Percentiles rank a stretch among this genome's conserved stretches.
Conservation (phyloP, 306 rosid genomes). For the Cicer pinnatifidum region DNA sequence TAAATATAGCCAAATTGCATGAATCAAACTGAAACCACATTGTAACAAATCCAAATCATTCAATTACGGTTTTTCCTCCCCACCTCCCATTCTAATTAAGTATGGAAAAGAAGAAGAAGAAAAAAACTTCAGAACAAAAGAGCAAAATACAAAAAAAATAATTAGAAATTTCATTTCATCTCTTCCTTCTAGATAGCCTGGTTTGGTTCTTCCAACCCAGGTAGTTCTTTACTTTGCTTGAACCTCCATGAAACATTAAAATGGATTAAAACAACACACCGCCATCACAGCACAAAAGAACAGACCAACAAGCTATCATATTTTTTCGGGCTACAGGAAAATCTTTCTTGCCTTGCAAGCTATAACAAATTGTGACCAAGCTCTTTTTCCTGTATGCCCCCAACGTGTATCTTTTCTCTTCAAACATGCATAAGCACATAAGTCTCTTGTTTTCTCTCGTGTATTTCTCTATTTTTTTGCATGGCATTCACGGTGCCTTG, state of each 20-base stretch:
- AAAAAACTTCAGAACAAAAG: background rate
- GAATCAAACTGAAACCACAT: slow-evolving; percentile 22
- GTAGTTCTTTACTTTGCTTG: slow-evolving; percentile 45
- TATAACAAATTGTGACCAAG: background rate
- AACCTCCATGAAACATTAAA: slow-evolving; percentile 17
- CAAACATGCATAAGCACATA: slow-evolving; percentile 35
- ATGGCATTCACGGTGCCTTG: slow-evolving; percentile 42
- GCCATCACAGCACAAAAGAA: background rate
- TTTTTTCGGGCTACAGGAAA: slow-evolving; percentile 51
- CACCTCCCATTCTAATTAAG: slow-evolving; percentile 37
- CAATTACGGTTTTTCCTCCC: slow-evolving; percentile 50
- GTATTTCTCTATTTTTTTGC: slow-evolving; percentile 24
- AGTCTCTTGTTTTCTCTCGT: slow-evolving; percentile 38
- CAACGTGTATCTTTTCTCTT: slow-evolving; percentile 4
- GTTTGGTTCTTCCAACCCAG: slow-evolving; percentile 56
- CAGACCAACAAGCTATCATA: slow-evolving; percentile 25
- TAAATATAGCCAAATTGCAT: slow-evolving; percentile 30
- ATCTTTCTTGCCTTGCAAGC: background rate
- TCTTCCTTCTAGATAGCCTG: slow-evolving; percentile 37
- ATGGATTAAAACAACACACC: slow-evolving; percentile 16
- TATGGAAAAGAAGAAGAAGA: background rate
- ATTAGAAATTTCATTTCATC: slow-evolving; percentile 27
- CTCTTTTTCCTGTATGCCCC: slow-evolving; percentile 54
- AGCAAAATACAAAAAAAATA: slow-evolving; percentile 20
- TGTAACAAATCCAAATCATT: slow-evolving; percentile 42